Evolutionary conservation across 2,329 filamentous ascomycete genomes (phyloP).

Genomic region (Neonectria faginata): DNA sequence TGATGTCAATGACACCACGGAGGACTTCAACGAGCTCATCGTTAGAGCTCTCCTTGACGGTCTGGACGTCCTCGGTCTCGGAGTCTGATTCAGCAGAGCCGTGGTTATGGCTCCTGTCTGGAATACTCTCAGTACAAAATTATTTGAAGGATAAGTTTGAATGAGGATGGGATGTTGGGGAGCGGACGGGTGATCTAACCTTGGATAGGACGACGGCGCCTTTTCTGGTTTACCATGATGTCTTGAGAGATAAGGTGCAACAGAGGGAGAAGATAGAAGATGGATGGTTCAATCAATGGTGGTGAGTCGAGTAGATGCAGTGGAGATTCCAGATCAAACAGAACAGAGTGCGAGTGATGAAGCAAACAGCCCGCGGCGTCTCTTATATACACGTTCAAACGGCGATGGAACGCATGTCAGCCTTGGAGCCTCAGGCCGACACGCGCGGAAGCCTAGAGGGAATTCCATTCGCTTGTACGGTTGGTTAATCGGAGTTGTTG

Average conservation of each 20-base stretch:
- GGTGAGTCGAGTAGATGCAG: not conserved
- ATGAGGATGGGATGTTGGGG: not conserved
- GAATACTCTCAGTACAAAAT: not conserved
- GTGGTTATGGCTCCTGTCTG: not conserved
- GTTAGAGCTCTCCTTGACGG: conserved; percentile 2
- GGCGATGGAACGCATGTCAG: not conserved
- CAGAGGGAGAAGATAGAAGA: not conserved
- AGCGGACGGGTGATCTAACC: not conserved
- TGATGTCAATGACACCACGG: conserved; percentile 6
- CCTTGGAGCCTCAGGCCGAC: not conserved
- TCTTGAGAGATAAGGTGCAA: not conserved
- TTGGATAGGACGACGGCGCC: not conserved
- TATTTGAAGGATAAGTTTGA: not conserved
- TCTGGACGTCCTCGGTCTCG: not conserved
- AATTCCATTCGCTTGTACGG: not conserved
- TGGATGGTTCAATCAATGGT: not conserved
- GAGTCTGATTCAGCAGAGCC: not conserved
- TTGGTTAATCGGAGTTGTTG: not conserved
- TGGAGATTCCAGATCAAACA: not conserved
- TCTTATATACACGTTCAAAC: too few species aligned
- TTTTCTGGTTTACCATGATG: not conserved
- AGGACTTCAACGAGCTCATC: conserved; percentile 10
- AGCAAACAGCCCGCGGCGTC: too few species aligned
- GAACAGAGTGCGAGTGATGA: not conserved
- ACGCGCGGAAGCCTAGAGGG: not conserved